Base-by-base conservation (phyloP, 2,329 filamentous ascomycete genomes). In the Cercospora citrullina region DNA sequence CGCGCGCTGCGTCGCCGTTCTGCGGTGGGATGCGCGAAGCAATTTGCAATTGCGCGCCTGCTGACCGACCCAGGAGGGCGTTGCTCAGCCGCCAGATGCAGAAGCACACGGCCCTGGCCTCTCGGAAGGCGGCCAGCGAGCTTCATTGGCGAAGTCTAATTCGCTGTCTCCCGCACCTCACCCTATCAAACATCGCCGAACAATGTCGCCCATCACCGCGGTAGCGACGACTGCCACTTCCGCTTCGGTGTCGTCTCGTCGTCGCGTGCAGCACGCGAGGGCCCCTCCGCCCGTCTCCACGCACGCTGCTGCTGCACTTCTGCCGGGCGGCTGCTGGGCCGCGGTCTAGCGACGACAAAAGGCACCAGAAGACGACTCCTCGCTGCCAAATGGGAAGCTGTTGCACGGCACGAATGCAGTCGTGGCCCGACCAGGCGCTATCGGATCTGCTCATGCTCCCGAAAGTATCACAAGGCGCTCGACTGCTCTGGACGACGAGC, bases 401-500 rank as follows among this genome's bases (percentile, higher is more conserved):
- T 63, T 48, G 31, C 64, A 67, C 65, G 30, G 30, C 58, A 53
- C 55, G 60, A 31, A 64, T 51, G 55, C 33, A 62, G 23, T 16
- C 14, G 45, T 21, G 42, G 26, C 28, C 57, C 36, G 36, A 39
- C 36, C 36, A 39, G 36, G 16, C 36, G 36, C 36, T n/a, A n/a
- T 39, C 62, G 36, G 63, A 67, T 67, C 63, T 53, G 45, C 67
- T 63, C 59, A 57, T 70, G 70, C 64, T 64, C 65, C 68, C 68
- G 70, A 68, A 66, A 62, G 70, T 69, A 60, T 61, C 63, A 70
- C 68, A 70, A 60, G 65, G 70, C 68, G 70, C 67, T 65, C 28
- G 58, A 45, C 42, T 39, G 33, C 63, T 64, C 66, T 67, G 66
- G 58, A 60, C 66, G 31, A 66, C 68, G 64, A 63, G 55, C 67